Percentiles rank a stretch among this genome's conserved stretches.
Evolutionary conservation across 2,329 filamentous ascomycete genomes (phyloP).

Genomic region (Aspergillus sp.): DNA sequence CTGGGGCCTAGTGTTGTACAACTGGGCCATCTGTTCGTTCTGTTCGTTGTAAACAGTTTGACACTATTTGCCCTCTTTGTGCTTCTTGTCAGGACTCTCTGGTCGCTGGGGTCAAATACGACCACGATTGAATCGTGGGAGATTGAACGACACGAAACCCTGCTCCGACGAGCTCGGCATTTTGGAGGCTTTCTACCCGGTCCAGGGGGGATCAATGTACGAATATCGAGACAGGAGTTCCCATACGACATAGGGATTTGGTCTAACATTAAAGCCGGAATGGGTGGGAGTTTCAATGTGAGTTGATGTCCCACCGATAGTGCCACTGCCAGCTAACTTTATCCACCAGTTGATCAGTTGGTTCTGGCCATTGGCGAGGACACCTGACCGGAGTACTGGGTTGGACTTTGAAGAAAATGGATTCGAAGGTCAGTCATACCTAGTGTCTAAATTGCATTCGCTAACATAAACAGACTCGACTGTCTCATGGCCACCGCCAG

Average conservation of each 20-base stretch:
- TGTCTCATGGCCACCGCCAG: constrained; percentile 49
- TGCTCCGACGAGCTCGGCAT: constrained; percentile 46
- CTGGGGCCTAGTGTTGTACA: constrained; percentile 56
- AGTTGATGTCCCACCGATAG: constrained; percentile 2
- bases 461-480: constrained; percentile 29
- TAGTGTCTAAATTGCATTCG: background rate
- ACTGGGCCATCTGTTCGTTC: constrained; percentile 56
- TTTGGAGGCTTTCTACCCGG: constrained; percentile 60
- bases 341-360: constrained; percentile 50
- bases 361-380: constrained; percentile 61
- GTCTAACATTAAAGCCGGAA: constrained; percentile 58
- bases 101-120: constrained; percentile 57
- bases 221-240: constrained; percentile 61
- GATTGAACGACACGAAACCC: constrained; percentile 49
- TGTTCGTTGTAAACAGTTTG: constrained; percentile 56
- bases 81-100: constrained; percentile 55
- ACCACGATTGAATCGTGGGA: constrained; percentile 68
- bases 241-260: constrained; percentile 66
- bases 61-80: constrained; percentile 57
- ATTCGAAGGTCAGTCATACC: constrained; percentile 52
- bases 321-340: background rate
- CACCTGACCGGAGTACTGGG: constrained; percentile 49
- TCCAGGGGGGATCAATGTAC: constrained; percentile 55
- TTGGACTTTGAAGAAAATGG: constrained; percentile 58
- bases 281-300: constrained; percentile 55